Conservation (phyloP, 2,329 filamentous ascomycete species). For the Cordyceps javanica region DNA sequence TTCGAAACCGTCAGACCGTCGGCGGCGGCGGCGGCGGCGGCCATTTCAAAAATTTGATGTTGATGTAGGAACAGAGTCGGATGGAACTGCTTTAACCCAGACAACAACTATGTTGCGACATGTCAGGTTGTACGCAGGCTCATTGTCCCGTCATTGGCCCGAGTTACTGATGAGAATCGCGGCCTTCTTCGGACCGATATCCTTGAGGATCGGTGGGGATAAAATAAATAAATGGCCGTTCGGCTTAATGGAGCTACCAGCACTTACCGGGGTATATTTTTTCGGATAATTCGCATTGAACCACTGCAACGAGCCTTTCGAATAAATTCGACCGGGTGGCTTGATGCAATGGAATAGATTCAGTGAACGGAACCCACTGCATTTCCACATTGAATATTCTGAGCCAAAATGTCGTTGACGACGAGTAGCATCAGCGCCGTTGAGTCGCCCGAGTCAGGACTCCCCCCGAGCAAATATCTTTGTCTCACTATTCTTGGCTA, state of each 20-base stretch:
- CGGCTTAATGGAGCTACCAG: background rate
- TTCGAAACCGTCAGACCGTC: no score
- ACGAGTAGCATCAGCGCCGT: background rate
- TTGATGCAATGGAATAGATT: background rate
- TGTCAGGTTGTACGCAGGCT: background rate
- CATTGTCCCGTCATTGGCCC: background rate
- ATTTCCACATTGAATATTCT: background rate
- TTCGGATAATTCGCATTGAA: background rate
- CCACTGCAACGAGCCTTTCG: background rate
- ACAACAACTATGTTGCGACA: no score
- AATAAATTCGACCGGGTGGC: background rate
- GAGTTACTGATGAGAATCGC: background rate
- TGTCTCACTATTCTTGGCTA: constrained; percentile 45
- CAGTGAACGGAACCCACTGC: background rate
- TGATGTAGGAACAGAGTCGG: no score
- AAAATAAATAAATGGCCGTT: background rate
- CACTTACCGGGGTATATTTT: background rate
- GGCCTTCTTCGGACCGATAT: background rate
- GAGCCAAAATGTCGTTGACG: background rate
- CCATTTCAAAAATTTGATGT: no score
- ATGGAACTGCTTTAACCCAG: no score
- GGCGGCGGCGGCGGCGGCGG: no score
- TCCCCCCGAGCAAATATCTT: constrained; percentile 22
- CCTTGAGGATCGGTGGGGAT: background rate
- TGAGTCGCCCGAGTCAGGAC: background rate